Conservation (phyloP, 2,329 filamentous ascomycete species). For the Fusarium transvaalense region DNA sequence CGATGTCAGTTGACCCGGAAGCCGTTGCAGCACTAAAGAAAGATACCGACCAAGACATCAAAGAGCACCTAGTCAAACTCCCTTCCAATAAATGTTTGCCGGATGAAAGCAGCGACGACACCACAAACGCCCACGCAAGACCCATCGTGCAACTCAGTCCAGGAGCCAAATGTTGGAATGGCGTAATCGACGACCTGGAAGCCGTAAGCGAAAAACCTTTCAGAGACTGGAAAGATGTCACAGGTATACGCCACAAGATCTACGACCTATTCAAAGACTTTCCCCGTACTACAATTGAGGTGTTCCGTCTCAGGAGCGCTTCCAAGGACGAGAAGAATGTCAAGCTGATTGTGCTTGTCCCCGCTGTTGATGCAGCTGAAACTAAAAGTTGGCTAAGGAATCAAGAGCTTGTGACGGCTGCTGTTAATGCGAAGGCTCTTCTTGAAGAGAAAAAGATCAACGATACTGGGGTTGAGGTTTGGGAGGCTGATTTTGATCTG, state of each 20-base stretch:
- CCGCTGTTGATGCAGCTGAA: neutral
- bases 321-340: rapidly evolving
- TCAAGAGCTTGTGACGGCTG: too few relatives aligned
- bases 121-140: too few relatives aligned
- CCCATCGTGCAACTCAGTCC: too few relatives aligned
- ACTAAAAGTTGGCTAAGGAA: too few relatives aligned
- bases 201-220: neutral
- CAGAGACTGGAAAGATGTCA: neutral
- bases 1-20: too few relatives aligned
- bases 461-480: neutral
- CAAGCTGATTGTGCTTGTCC: neutral
- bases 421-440: neutral
- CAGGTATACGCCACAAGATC: neutral
- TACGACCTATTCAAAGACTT: neutral
- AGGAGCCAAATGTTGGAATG: neutral
- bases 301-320: rapidly evolving
- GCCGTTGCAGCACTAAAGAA: too few relatives aligned
- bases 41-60: too few relatives aligned
- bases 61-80: too few relatives aligned
- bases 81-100: too few relatives aligned
- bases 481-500: neutral
- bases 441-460: rapidly evolving
- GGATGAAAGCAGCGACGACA: too few relatives aligned
- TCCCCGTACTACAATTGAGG: neutral
- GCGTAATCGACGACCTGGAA: neutral